Evolutionary conservation across 2,329 filamentous ascomycete genomes (phyloP), one percentile per base, ranked within the genome.

Genomic region (Botrytis aclada): DNA sequence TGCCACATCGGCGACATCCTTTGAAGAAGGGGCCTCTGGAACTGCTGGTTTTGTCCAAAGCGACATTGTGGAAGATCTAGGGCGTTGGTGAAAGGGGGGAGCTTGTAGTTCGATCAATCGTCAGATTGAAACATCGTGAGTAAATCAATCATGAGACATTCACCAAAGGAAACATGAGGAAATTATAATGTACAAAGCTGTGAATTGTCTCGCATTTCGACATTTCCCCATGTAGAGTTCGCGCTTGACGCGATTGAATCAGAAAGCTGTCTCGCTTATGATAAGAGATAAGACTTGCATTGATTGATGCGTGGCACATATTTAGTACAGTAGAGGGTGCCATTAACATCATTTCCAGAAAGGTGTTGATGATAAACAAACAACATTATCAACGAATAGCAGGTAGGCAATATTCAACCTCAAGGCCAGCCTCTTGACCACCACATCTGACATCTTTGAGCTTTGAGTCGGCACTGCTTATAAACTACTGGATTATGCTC

Each of bases 1-100:
- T 74, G 81, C 81, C 16, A 84, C 81, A 77, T 86, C 84, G 63
- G 79, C 74, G 25, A 75, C 67, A 67, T 78, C 78, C 73, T 75
- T 78, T 41, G 75, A 54, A 22, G 73, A 41, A 20, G 74, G 41
- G 7, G 74, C 32, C 41, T 75, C 73, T 29, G 65, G 63, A 62
- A 77, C 56, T 6, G 74, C 56, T 43, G 73, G 74, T 45, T 70
- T 75, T 18, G 78, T 74, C 79, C 79, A 81, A 58, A 80, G 73
- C 60, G 77, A 79, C 79, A 80, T 80, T 41, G 54, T 64, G 72
- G 63, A 37, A 32, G 37, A 9, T 37, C 3, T 56, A n/a, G 9
- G 29, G 9, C 4, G 66, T 34, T 37, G 16, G 7, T 4, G 32
- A 56, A 8, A 39, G 45, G 32, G 20, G 22, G 7, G 43, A 41